Base-by-base conservation (phyloP, 1,284 basidiomycete genomes). In the Nidula niveotomentosa region DNA sequence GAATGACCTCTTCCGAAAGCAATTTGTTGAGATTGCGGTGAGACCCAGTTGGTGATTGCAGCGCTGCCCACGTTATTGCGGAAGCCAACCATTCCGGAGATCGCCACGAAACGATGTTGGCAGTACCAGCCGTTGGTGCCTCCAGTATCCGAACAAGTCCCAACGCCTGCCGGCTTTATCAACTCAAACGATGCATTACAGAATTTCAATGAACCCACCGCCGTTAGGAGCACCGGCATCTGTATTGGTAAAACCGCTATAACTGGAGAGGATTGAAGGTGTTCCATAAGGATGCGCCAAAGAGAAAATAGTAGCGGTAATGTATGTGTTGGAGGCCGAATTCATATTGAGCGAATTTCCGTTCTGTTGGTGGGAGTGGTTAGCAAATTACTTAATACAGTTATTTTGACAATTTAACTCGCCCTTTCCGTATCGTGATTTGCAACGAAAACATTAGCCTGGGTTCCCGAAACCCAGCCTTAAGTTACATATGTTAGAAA, bases 391-490 rank as follows among this genome's bases (percentile, higher is more conserved):
- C 15, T 3, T n/a, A 33, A n/a, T 3, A 52, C 5, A 30, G 30
- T 9, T 13, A 35, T 48, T 39, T 8, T 43, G 18, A 34, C 6
- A 34, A 23, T 53, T 13, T 1, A 8, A 57, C 77, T 49, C 58
- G 85, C 85, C 43, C 86, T 70, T 65, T 89, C 87, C 0, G 86
- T 88, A 60, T 89, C 87, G 58, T 89, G 86, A 61, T 89, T 86
- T 0, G 79, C 74, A 3, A 89, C 85, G 57, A 89, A 89, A 17
- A 85, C 80, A 59, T 90, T 89, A 0, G 86, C 86, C 36, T 66
- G 62, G 0, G 67, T 68, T 6, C 83, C 76, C 0, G 78, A 41
- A 2, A 88, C 71, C 86, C 85, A 88, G 9, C 83, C 85, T 84
- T 48, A 33, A 17, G 17, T 33, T 5, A 12, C 54, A 48, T 33